phyloP scores from a whole-genome alignment of 306 rosid genomes.

The Urtica urens region DNA sequence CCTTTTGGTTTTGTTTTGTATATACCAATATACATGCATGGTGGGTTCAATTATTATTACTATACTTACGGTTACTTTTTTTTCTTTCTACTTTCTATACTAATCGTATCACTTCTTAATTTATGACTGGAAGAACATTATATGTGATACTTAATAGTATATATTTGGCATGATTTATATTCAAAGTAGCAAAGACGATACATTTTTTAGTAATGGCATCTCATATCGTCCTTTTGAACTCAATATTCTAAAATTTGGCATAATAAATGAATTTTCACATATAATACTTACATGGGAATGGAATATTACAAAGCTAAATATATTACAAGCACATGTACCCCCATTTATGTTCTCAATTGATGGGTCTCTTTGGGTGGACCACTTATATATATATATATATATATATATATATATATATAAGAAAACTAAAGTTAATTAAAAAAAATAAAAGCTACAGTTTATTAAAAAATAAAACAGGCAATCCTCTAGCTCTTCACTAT shows the following conservation, averaged over 20 bases:
- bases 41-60: too few relatives aligned
- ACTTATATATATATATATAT: background rate
- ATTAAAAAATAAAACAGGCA: background rate
- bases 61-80: too few relatives aligned
- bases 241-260: background rate
- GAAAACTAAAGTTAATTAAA: too few relatives aligned
- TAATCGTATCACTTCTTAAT: too few relatives aligned
- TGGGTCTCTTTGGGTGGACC: background rate
- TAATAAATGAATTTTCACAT: background rate
- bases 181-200: too few relatives aligned
- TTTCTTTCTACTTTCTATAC: too few relatives aligned
- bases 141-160: too few relatives aligned
- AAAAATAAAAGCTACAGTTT: too few relatives aligned
- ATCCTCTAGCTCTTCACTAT: background rate
- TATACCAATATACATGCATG: too few relatives aligned
- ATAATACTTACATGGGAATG: background rate
- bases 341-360: background rate
- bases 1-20: too few relatives aligned
- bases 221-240: background rate
- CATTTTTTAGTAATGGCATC: background rate
- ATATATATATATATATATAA: background rate
- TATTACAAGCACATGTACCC: background rate
- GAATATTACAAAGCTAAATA: background rate
- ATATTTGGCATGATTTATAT: too few relatives aligned
- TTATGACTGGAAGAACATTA: too few relatives aligned